phyloP scores from a whole-genome alignment of 1,284 basidiomycete genomes.

The Wolfiporia cocos region DNA sequence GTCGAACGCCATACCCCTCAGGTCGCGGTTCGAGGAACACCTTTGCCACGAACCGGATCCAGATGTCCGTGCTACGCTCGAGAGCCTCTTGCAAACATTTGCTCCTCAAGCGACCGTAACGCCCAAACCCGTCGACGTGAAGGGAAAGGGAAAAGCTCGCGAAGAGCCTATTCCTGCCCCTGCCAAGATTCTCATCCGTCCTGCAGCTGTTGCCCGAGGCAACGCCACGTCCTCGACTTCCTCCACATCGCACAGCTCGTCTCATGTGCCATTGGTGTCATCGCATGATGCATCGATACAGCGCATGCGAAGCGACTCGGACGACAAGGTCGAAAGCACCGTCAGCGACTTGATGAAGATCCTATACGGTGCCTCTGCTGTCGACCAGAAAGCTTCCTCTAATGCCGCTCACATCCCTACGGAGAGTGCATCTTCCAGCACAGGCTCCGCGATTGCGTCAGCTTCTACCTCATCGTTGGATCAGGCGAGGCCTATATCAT shows the following conservation, averaged over 20 bases:
- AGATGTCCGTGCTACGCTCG: not conserved
- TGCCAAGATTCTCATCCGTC: constrained; percentile 3
- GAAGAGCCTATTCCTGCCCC: constrained; percentile 7
- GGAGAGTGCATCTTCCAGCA: too few species aligned
- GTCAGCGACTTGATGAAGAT: too few species aligned
- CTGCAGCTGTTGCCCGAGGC: too few species aligned
- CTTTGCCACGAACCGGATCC: constrained; percentile 2
- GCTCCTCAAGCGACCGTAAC: not conserved
- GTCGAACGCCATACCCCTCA: too few species aligned
- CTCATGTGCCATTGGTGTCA: not conserved
- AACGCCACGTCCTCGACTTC: not conserved
- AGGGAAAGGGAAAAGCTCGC: constrained; percentile 17
- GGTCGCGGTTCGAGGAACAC: constrained; percentile 1
- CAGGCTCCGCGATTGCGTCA: too few species aligned
- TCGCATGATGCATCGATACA: too few species aligned
- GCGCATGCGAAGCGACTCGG: too few species aligned
- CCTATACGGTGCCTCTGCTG: too few species aligned
- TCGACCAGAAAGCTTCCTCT: too few species aligned
- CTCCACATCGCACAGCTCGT: not conserved
- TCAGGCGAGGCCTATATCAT: too few species aligned
- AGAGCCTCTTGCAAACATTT: not conserved
- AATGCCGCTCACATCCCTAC: too few species aligned
- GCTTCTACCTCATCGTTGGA: not conserved
- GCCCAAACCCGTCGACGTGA: constrained; percentile 1
- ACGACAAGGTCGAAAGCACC: too few species aligned